phyloP scores from a whole-genome alignment of 352 stramenopile genomes.

The Globisporangium cystogenes region DNA sequence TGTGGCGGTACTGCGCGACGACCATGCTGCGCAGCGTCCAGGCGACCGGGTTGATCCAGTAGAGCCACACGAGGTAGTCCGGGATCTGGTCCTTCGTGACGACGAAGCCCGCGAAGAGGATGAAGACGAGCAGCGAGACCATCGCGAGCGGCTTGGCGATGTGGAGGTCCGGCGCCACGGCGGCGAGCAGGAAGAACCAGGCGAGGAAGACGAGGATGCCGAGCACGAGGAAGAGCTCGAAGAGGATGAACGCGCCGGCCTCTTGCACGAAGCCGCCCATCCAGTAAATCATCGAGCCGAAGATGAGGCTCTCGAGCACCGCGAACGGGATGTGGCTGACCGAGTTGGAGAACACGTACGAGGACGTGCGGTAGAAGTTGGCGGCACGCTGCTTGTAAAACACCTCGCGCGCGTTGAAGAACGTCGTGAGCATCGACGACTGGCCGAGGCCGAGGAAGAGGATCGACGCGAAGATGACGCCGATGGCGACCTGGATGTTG shows the following conservation, averaged over 20 bases:
- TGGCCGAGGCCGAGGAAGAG: slow-evolving; percentile 80
- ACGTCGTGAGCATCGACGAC: slow-evolving; percentile 70
- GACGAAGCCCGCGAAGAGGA: slow-evolving; percentile 66
- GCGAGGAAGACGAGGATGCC: slow-evolving; percentile 43
- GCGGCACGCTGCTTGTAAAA: slow-evolving; percentile 88
- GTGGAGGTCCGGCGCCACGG: slow-evolving; percentile 29
- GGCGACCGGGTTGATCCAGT: slow-evolving; percentile 63
- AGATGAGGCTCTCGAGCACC: slow-evolving; percentile 75
- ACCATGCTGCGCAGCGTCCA: slow-evolving; percentile 43
- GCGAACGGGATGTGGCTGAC: slow-evolving; percentile 50
- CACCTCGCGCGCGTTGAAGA: slow-evolving; percentile 58
- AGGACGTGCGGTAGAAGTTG: slow-evolving; percentile 84
- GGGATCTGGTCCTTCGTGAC: slow-evolving; percentile 48
- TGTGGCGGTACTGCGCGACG: slow-evolving; percentile 42
- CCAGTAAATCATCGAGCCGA: slow-evolving; percentile 86
- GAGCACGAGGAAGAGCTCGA: slow-evolving; percentile 63
- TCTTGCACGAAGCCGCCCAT: slow-evolving; percentile 63
- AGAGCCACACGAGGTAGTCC: slow-evolving; percentile 58
- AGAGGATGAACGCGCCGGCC: slow-evolving; percentile 57
- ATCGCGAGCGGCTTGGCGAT: slow-evolving; percentile 56
- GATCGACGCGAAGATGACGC: slow-evolving; percentile 80
- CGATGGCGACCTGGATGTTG: slow-evolving; percentile 58
- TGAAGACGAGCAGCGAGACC: slow-evolving; percentile 50
- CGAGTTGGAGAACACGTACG: slow-evolving; percentile 66
- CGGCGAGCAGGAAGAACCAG: slow-evolving; percentile 50